Percentiles rank a stretch among this genome's conserved stretches.
phyloP scores from a whole-genome alignment of 306 rosid species.

The Quercus variabilis region DNA sequence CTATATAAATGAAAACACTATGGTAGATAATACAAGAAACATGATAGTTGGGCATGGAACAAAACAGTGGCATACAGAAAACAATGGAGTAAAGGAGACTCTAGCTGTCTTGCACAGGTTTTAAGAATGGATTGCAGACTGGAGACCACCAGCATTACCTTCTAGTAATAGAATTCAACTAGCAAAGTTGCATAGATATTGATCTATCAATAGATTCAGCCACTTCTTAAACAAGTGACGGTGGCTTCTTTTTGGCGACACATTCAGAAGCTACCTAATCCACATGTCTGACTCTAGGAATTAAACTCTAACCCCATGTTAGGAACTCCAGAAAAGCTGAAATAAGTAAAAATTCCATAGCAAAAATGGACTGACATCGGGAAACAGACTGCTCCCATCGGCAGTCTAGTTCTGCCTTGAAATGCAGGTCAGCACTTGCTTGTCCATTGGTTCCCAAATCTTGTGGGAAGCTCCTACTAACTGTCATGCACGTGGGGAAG shows the following conservation, averaged over 20 bases:
- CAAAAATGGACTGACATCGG: too few species aligned
- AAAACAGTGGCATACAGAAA: too few species aligned
- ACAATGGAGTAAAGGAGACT: neutral
- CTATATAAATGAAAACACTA: neutral
- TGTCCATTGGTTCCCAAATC: too few species aligned
- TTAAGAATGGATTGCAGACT: neutral
- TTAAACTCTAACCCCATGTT: neutral
- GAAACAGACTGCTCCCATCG: too few species aligned
- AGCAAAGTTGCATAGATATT: neutral
- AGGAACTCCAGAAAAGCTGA: too few species aligned
- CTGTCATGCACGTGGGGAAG: too few species aligned
- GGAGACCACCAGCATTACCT: neutral
- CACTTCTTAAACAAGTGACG: neutral
- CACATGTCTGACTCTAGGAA: neutral
- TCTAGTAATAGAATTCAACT: neutral
- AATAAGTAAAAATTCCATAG: too few species aligned
- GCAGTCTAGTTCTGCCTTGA: too few species aligned
- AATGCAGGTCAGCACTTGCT: too few species aligned
- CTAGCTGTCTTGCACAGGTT: neutral
- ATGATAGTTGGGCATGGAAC: too few species aligned
- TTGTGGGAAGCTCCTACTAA: too few species aligned
- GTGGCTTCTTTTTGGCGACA: neutral
- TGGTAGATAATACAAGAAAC: neutral
- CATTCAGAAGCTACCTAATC: neutral
- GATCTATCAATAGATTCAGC: neutral